These are phyloP conservation scores for Diplotaxis tenuifolia DNA, from an alignment of 345 rosid genomes.

Conservation along the genomic window DNA sequence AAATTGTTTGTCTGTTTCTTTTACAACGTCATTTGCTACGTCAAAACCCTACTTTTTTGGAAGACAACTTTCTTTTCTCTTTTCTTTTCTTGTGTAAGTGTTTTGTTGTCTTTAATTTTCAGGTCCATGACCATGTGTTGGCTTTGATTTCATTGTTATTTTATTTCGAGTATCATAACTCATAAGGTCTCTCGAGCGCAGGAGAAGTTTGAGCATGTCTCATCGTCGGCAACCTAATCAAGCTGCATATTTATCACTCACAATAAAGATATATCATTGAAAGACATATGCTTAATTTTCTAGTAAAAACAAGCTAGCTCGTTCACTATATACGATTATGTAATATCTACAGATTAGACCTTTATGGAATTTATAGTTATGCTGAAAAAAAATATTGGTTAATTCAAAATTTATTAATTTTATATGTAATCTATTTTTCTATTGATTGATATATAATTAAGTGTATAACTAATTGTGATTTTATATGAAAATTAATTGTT, in stretches of 20 bases:
- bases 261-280: background rate
- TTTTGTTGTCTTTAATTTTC: background rate
- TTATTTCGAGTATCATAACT: background rate
- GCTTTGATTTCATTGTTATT: background rate
- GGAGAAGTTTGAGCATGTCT: background rate
- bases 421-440: too few relatives aligned
- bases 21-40: slow-evolving; percentile 25
- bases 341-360: background rate
- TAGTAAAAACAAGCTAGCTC: too few relatives aligned
- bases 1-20: slow-evolving; percentile 14
- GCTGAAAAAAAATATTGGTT: too few relatives aligned
- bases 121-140: background rate
- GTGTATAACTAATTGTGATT: too few relatives aligned
- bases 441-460: too few relatives aligned
- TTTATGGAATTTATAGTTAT: background rate
- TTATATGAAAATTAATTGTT: too few relatives aligned
- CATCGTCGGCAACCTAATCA: background rate
- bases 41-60: background rate
- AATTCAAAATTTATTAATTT: too few relatives aligned
- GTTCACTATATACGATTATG: too few relatives aligned
- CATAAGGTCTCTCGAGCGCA: background rate
- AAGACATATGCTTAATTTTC: background rate
- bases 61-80: background rate
- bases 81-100: background rate
- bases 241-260: background rate